Conservation (phyloP, 306 rosid species). For the Arachis hypogaea region DNA sequence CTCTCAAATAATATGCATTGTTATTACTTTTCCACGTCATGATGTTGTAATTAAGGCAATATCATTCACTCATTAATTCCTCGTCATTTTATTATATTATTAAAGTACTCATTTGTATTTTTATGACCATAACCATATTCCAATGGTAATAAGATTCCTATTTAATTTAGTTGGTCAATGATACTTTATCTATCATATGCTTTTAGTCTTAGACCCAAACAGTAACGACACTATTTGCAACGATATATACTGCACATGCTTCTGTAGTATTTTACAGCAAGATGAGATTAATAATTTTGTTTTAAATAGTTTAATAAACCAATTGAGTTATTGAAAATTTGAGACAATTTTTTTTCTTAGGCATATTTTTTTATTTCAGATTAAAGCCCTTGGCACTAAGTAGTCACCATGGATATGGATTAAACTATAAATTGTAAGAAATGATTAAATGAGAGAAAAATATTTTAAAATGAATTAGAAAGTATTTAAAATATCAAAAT, state of each 20-base stretch:
- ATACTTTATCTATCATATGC: slow-evolving; percentile 12
- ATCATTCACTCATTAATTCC: background rate
- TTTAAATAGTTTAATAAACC: too few relatives aligned
- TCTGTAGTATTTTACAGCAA: background rate
- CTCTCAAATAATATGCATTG: slow-evolving; percentile 22
- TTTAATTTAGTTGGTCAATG: slow-evolving; percentile 21
- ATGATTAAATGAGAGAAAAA: too few relatives aligned
- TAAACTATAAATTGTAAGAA: too few relatives aligned
- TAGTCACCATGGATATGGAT: too few relatives aligned
- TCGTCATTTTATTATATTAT: background rate
- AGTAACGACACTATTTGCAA: background rate
- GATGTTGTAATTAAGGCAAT: slow-evolving; percentile 1
- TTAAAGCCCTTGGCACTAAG: too few relatives aligned
- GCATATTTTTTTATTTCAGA: too few relatives aligned
- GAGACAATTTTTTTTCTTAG: too few relatives aligned
- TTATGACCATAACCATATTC: slow-evolving; percentile 8
- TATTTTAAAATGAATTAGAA: too few relatives aligned
- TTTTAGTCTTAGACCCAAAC: background rate
- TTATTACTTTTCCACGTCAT: slow-evolving; percentile 34
- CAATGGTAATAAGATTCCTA: background rate
- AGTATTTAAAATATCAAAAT: too few relatives aligned
- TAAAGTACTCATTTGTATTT: slow-evolving; percentile 37
- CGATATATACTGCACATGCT: slow-evolving; percentile 20
- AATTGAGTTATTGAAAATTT: too few relatives aligned
- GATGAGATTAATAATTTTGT: too few relatives aligned